A percentile compares a stretch with the other conserved stretches of the same genome.
phyloP scores from a whole-genome alignment of 2,329 filamentous ascomycete species.

The Fusarium albosuccineum region DNA sequence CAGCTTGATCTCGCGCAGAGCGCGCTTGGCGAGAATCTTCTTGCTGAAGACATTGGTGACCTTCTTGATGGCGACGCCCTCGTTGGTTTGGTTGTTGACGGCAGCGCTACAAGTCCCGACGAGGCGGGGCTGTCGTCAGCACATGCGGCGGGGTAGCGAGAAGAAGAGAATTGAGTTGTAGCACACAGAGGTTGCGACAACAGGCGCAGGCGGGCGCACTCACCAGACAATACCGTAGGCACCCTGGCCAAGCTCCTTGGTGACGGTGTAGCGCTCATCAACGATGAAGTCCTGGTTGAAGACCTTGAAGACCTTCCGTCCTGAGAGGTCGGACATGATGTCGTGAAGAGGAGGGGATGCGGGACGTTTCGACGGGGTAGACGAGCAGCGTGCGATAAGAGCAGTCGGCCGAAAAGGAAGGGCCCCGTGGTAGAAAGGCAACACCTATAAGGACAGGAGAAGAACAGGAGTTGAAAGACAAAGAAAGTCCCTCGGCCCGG shows the following conservation, averaged over 20 bases:
- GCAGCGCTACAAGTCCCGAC: slow-evolving; percentile 75
- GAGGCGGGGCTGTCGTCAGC: slow-evolving; percentile 47
- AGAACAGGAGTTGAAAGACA: slow-evolving; percentile 30
- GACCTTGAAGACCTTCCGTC: slow-evolving; percentile 96
- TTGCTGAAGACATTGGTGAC: slow-evolving; percentile 99
- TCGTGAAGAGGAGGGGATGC: slow-evolving; percentile 21
- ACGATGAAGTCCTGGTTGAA: slow-evolving; percentile 99
- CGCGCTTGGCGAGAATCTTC: slow-evolving; percentile 98
- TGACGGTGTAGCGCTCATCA: slow-evolving; percentile 97
- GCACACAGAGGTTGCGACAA: slow-evolving; percentile 27
- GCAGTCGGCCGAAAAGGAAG: slow-evolving; percentile 8
- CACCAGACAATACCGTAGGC: slow-evolving; percentile 99
- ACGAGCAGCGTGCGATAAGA: slow-evolving; percentile 12
- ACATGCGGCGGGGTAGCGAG: slow-evolving; percentile 46
- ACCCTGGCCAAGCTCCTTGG: slow-evolving; percentile 97
- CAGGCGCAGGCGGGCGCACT: slow-evolving; percentile 39
- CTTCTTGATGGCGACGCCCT: slow-evolving; percentile 99
- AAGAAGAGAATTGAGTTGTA: slow-evolving; percentile 28
- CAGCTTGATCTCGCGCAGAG: slow-evolving; percentile 97
- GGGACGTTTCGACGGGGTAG: slow-evolving; percentile 35
- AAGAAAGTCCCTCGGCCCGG: slow-evolving; percentile 20
- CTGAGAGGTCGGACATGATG: slow-evolving; percentile 58
- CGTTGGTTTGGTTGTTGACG: slow-evolving; percentile 88
- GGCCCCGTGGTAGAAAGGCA: background rate
- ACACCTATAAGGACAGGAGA: slow-evolving; percentile 13